Percentiles rank a stretch among this genome's conserved stretches.
These are phyloP conservation scores for Phytophthora europaea DNA, from an alignment of 352 stramenopile genomes.

Conservation along the genomic window DNA sequence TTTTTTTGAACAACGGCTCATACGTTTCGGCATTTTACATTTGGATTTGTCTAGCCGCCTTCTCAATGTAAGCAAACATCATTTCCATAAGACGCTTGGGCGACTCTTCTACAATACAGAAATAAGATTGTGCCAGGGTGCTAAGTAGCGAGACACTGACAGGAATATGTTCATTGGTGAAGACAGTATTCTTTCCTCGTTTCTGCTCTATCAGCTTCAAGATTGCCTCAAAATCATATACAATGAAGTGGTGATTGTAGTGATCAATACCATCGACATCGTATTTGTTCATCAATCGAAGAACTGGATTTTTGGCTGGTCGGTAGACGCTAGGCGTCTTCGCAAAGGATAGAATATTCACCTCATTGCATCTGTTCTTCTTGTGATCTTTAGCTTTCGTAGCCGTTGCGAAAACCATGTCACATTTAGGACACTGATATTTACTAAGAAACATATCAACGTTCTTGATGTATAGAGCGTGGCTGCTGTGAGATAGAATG, in stretches of 20 bases:
- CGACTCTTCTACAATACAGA: not conserved
- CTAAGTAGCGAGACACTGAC: not conserved
- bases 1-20: conserved; percentile 1
- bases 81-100: not conserved
- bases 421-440: conserved; percentile 8
- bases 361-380: not conserved
- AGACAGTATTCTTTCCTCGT: no score
- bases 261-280: no score
- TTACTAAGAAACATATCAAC: not conserved
- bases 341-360: not conserved
- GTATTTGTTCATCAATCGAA: not conserved
- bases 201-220: no score
- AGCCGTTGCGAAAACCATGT: not conserved
- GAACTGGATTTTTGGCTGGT: not conserved
- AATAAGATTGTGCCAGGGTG: not conserved
- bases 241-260: no score
- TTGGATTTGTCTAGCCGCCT: not conserved
- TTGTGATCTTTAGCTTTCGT: not conserved
- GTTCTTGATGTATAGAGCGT: conserved; percentile 4
- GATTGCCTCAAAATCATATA: no score
- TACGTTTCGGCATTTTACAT: conserved; percentile 2
- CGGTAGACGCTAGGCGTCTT: not conserved
- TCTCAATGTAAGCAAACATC: conserved; percentile 13
- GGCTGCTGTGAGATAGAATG: not conserved
- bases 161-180: not conserved